These are phyloP conservation scores for Rhexocercosporidium sp. DNA, from an alignment of 2,329 filamentous ascomycete genomes.

Conservation along the genomic window DNA sequence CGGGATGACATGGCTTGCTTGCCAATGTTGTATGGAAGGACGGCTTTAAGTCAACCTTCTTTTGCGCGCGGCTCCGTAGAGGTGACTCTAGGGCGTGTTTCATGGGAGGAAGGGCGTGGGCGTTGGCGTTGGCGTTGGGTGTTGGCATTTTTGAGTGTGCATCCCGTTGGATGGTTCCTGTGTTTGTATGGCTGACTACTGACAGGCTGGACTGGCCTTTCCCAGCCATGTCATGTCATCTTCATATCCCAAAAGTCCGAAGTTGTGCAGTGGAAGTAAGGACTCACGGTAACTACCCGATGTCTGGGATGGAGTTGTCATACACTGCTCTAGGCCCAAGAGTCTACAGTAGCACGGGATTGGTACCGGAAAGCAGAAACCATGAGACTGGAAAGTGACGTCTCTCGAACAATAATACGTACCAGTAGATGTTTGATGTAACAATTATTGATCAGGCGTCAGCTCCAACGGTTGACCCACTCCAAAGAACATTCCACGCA, in stretches of 20 bases:
- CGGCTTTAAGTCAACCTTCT: not conserved
- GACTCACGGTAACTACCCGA: not conserved
- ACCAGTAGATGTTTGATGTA: not conserved
- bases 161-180: too few relatives aligned
- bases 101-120: not conserved
- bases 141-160: not conserved
- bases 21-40: too few relatives aligned
- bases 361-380: too few relatives aligned
- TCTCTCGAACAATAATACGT: too few relatives aligned
- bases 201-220: not conserved
- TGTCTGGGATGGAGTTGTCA: not conserved
- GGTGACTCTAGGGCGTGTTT: too few relatives aligned
- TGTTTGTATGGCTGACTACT: not conserved
- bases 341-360: not conserved
- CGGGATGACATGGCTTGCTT: not conserved
- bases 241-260: not conserved
- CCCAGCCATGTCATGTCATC: not conserved
- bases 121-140: not conserved
- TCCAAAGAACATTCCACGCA: slow-evolving; percentile 2
- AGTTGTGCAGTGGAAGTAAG: not conserved
- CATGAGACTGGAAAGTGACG: too few relatives aligned
- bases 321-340: too few relatives aligned
- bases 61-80: slow-evolving; percentile 25
- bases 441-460: not conserved
- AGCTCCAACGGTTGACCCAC: not conserved